Evolutionary conservation across 495 filamentous ascomycete genomes (phyloP).

Genomic region (Lasiosphaeris hirsuta): DNA sequence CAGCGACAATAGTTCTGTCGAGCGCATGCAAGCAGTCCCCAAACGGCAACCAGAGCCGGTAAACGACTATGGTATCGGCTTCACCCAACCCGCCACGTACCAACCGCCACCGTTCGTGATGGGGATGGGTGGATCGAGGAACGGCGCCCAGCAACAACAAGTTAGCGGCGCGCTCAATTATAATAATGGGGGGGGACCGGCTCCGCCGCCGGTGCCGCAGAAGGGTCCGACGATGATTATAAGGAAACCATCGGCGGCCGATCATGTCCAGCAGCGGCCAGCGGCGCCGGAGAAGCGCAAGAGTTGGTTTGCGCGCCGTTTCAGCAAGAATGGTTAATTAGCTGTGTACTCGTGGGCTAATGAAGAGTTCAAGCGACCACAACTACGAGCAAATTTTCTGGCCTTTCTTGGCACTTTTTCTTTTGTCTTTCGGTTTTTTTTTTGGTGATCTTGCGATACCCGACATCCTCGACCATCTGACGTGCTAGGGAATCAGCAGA

Average conservation of each 20-base stretch:
- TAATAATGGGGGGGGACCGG: conserved; percentile 7
- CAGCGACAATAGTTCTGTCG: conserved; percentile 85
- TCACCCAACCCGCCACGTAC: conserved; percentile 34
- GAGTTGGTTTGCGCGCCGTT: conserved; percentile 81
- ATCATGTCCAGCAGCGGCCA: conserved; percentile 31
- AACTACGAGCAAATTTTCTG: not conserved
- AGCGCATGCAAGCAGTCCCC: conserved; percentile 61
- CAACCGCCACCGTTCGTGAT: conserved; percentile 37
- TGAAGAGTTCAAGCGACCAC: not conserved
- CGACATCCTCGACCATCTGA: conserved; percentile 12
- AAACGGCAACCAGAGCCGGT: conserved; percentile 42
- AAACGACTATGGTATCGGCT: conserved; percentile 49
- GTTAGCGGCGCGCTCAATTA: conserved; percentile 10
- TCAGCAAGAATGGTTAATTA: conserved; percentile 60
- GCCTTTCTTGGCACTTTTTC: not conserved
- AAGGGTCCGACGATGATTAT: conserved; percentile 35
- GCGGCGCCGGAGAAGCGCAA: conserved; percentile 66
- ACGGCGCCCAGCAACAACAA: conserved; percentile 10
- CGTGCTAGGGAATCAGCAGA: conserved; percentile 4
- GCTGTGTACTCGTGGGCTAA: not conserved
- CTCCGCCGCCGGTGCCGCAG: conserved; percentile 35
- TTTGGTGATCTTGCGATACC: conserved; percentile 12
- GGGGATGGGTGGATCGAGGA: conserved; percentile 11
- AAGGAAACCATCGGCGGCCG: conserved; percentile 32
- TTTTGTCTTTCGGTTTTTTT: conserved; percentile 15